Conservation (phyloP, 306 rosid species). For the Prosopis cineraria region DNA sequence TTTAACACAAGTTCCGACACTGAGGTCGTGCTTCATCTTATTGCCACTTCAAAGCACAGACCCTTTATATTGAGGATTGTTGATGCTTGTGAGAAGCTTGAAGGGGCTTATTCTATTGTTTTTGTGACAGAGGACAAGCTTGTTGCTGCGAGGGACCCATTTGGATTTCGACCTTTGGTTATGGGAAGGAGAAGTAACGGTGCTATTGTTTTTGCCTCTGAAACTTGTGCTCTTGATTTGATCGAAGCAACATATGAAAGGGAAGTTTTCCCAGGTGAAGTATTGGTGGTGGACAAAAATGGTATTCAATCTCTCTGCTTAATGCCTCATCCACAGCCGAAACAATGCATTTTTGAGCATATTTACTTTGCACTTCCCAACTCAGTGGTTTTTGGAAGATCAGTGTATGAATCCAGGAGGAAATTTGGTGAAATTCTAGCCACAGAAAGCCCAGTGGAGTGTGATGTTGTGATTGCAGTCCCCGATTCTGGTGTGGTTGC, state of each 20-base stretch:
- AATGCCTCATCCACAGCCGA: conserved; percentile 84
- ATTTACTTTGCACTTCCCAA: conserved; percentile 91
- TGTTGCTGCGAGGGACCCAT: conserved; percentile 85
- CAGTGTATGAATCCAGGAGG: conserved; percentile 78
- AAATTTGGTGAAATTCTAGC: conserved; percentile 87
- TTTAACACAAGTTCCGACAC: conserved; percentile 92
- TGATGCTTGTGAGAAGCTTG: conserved; percentile 87
- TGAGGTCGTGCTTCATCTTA: conserved; percentile 93
- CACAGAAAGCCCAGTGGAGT: conserved; percentile 80
- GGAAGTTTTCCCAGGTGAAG: conserved; percentile 88
- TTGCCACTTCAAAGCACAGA: conserved; percentile 82
- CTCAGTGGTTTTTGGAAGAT: conserved; percentile 81
- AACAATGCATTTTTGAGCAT: conserved; percentile 91
- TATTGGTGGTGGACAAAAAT: conserved; percentile 76
- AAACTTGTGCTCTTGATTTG: conserved; percentile 96
- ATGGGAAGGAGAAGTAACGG: conserved; percentile 97
- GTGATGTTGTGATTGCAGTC: conserved; percentile 94
- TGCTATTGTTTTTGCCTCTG: conserved; percentile 94
- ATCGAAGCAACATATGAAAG: conserved; percentile 94
- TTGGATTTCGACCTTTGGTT: conserved; percentile 85
- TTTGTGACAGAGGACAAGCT: conserved; percentile 82
- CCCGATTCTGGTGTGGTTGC: conserved; percentile 98
- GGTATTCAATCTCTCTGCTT: conserved; percentile 86
- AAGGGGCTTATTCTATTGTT: conserved; percentile 92
- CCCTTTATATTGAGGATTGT: conserved; percentile 81